Conservation (phyloP, 768 basidiomycete genomes). For the Leccinellum albellum region DNA sequence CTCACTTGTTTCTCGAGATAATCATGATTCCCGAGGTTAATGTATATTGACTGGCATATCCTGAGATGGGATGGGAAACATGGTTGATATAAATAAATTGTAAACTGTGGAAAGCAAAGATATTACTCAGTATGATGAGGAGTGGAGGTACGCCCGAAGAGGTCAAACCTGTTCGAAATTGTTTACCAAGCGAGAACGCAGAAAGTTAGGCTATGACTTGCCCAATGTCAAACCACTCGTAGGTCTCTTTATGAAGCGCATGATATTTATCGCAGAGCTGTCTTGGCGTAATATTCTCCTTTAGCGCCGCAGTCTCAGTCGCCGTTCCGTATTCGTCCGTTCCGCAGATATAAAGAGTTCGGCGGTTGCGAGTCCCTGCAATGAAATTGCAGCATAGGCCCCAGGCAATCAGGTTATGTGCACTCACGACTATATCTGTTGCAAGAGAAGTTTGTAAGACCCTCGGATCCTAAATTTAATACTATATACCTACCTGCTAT, state of each 20-base stretch:
- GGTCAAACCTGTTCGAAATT: constrained; percentile 66
- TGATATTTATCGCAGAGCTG: constrained; percentile 91
- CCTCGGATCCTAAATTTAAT: background rate
- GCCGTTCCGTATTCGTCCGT: constrained; percentile 99
- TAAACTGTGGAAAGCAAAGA: background rate
- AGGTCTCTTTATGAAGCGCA: constrained; percentile 83
- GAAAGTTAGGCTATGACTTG: constrained; percentile 29
- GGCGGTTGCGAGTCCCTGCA: constrained; percentile 69
- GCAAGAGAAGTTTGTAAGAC: background rate
- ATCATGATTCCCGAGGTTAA: constrained; percentile 74
- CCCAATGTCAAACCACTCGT: constrained; percentile 98
- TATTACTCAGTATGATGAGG: constrained; percentile 82
- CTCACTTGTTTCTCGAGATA: constrained; percentile 79
- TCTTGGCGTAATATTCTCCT: constrained; percentile 75
- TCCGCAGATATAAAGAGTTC: constrained; percentile 92
- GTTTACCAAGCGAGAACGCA: background rate
- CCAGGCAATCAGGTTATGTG: background rate
- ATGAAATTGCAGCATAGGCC: constrained; percentile 1
- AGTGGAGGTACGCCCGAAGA: constrained; percentile 94
- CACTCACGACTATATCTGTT: constrained; percentile 59
- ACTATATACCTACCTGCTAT: constrained; percentile 68
- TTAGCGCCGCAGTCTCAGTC: constrained; percentile 94
- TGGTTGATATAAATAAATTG: background rate
- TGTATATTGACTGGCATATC: constrained; percentile 87
- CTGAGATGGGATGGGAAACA: constrained; percentile 41